Conservation (phyloP, 2,329 filamentous ascomycete species). For the Zarea fungicola region DNA sequence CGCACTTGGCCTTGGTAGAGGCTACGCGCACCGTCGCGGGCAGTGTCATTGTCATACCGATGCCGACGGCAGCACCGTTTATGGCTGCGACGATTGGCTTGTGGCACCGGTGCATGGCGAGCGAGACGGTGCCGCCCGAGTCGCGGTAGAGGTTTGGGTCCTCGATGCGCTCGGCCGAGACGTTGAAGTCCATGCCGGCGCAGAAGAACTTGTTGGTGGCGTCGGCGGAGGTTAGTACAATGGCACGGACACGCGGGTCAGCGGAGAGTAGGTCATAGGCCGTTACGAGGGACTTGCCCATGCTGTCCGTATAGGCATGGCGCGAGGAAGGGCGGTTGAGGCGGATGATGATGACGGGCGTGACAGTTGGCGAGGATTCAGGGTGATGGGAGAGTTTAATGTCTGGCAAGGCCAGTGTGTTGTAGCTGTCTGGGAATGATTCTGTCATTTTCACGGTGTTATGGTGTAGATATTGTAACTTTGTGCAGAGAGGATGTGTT, state of each 20-base stretch:
- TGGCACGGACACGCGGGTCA: slow-evolving; percentile 49
- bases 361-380: slow-evolving; percentile 45
- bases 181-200: slow-evolving; percentile 52
- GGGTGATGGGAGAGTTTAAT: slow-evolving; percentile 47
- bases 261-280: slow-evolving; percentile 46
- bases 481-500: not conserved
- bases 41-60: slow-evolving; percentile 58
- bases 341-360: slow-evolving; percentile 57
- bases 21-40: slow-evolving; percentile 49
- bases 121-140: slow-evolving; percentile 46
- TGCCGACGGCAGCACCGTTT: slow-evolving; percentile 54
- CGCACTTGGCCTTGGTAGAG: slow-evolving; percentile 57
- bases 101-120: slow-evolving; percentile 51
- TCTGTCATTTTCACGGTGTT: slow-evolving; percentile 17
- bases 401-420: slow-evolving; percentile 34
- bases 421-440: slow-evolving; percentile 33
- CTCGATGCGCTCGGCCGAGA: slow-evolving; percentile 19
- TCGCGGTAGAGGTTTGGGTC: slow-evolving; percentile 34
- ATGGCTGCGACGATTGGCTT: slow-evolving; percentile 57
- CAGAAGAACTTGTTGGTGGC: slow-evolving; percentile 47
- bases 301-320: slow-evolving; percentile 64
- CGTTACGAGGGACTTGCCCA: slow-evolving; percentile 55
- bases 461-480: not conserved
- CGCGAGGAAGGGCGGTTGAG: slow-evolving; percentile 60
- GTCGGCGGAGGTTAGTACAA: slow-evolving; percentile 51